These are phyloP conservation scores for Gossypium rotundifolium DNA, from an alignment of 345 rosid species.

Conservation along the genomic window DNA sequence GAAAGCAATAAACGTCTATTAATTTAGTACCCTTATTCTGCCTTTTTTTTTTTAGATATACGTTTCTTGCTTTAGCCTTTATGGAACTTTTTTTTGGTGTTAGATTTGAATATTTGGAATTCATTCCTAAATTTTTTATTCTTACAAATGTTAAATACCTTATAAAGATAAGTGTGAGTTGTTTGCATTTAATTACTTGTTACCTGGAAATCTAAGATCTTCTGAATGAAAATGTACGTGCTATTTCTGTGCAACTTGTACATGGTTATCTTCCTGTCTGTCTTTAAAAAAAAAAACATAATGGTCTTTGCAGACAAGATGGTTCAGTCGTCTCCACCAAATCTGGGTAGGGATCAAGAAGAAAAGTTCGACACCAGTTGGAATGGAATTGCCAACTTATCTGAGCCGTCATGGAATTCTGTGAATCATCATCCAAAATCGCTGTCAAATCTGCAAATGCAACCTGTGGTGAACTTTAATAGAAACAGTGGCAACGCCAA, in stretches of 20 bases:
- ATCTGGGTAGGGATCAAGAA: constrained; percentile 20
- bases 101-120: not conserved
- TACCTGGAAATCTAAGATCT: not conserved
- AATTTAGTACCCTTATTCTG: not conserved
- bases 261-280: not conserved
- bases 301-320: constrained; percentile 16
- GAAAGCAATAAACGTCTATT: not conserved
- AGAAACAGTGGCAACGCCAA: constrained; percentile 27
- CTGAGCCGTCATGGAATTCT: constrained; percentile 39
- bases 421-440: constrained; percentile 33
- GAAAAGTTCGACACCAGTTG: constrained; percentile 25
- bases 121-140: not conserved
- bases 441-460: constrained; percentile 35
- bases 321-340: constrained; percentile 31
- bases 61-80: not conserved
- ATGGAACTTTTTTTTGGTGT: not conserved
- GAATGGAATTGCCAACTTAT: constrained; percentile 31
- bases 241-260: not conserved
- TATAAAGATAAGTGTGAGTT: not conserved
- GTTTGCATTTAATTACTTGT: not conserved
- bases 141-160: not conserved
- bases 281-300: not conserved
- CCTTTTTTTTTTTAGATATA: not conserved
- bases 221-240: not conserved
- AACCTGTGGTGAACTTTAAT: constrained; percentile 26